These are phyloP conservation scores for Tolypocladium amazonense DNA, from an alignment of 2,329 filamentous ascomycete species.

Conservation along the genomic window DNA sequence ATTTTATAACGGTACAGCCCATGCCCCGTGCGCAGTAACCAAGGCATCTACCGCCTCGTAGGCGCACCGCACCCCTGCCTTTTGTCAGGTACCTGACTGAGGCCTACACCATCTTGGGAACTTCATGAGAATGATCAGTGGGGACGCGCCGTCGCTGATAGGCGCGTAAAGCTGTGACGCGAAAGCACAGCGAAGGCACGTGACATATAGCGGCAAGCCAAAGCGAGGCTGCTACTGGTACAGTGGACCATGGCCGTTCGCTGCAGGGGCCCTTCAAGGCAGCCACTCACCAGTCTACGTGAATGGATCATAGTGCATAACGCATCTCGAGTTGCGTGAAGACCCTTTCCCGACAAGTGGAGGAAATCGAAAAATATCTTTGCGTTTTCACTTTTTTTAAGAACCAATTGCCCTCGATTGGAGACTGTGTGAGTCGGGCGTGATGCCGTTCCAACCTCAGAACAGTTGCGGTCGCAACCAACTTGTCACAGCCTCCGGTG, in stretches of 20 bases:
- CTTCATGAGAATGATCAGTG: slow-evolving; percentile 3
- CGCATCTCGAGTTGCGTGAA: background rate
- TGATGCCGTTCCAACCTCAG: background rate
- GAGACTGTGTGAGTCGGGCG: background rate
- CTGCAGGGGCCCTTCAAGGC: slow-evolving; percentile 1
- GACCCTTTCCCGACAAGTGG: background rate
- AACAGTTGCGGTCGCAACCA: slow-evolving; percentile 2
- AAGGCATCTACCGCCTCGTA: background rate
- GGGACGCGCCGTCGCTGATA: slow-evolving; percentile 6
- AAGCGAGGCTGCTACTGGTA: slow-evolving; percentile 1
- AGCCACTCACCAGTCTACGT: slow-evolving; percentile 4
- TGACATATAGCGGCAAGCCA: no score
- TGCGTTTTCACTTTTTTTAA: background rate
- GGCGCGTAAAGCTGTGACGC: background rate
- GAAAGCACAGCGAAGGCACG: slow-evolving; percentile 2
- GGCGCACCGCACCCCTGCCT: background rate
- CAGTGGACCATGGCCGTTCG: background rate
- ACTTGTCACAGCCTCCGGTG: slow-evolving; percentile 2
- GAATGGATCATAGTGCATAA: slow-evolving; percentile 8
- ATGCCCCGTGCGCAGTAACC: background rate
- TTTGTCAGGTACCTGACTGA: background rate
- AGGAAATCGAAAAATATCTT: background rate
- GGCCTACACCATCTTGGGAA: background rate
- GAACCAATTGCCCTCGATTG: slow-evolving; percentile 1
- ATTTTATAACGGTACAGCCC: slow-evolving; percentile 8